Conservation (phyloP, 441 rosid genomes). For the Metrosideros polymorpha region DNA sequence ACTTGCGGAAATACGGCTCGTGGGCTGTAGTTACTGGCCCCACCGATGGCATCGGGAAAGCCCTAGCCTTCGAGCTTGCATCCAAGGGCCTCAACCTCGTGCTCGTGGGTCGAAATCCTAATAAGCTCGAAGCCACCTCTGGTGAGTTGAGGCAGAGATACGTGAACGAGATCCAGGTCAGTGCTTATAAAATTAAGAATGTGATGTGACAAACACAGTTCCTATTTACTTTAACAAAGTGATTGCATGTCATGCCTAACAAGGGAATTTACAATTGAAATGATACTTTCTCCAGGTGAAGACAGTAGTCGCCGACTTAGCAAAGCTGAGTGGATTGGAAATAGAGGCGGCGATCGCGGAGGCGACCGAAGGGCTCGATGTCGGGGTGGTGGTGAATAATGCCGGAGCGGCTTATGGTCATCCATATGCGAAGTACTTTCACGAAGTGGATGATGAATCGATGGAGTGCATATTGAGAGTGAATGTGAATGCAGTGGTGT, state of each 20-base stretch:
- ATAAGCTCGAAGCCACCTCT: neutral
- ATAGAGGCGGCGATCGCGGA: neutral
- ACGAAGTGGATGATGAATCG: neutral
- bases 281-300: neutral
- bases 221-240: neutral
- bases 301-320: neutral
- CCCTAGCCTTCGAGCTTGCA: neutral
- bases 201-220: neutral
- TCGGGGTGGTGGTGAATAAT: neutral
- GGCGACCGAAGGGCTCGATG: neutral
- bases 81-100: neutral
- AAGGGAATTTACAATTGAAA: neutral
- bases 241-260: neutral
- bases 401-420: neutral
- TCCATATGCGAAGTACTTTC: neutral
- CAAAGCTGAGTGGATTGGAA: neutral
- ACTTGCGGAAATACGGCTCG: neutral
- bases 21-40: neutral
- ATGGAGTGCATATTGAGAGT: neutral
- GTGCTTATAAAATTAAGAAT: neutral
- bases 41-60: neutral
- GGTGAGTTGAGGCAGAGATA: neutral
- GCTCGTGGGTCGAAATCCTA: neutral
- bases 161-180: neutral
- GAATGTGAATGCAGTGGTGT: neutral